A percentile compares a stretch with the other conserved stretches of the same genome.
Conservation (phyloP, 371 early-diverging fungal genomes). For the Mucor indicus region DNA sequence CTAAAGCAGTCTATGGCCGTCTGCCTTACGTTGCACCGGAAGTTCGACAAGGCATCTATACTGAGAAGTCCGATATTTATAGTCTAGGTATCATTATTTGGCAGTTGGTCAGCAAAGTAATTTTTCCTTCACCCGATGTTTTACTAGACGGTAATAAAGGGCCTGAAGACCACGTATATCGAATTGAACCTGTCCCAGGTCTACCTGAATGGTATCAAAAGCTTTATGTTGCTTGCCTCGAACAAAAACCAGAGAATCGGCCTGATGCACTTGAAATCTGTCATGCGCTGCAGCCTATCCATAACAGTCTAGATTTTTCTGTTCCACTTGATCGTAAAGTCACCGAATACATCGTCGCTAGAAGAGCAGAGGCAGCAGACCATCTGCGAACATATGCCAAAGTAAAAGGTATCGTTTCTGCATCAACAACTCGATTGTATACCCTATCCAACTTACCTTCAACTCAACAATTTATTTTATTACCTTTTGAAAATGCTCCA, state of each 20-base stretch:
- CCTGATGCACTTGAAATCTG: slow-evolving; percentile 36
- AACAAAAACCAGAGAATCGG: slow-evolving; percentile 40
- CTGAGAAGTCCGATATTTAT: slow-evolving; percentile 48
- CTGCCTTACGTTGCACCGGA: slow-evolving; percentile 51
- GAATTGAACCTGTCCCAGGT: slow-evolving; percentile 39
- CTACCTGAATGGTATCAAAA: slow-evolving; percentile 43
- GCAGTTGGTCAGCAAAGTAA: slow-evolving; percentile 49
- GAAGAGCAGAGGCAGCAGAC: slow-evolving; percentile 40
- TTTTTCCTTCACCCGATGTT: slow-evolving; percentile 47
- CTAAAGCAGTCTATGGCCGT: slow-evolving; percentile 46
- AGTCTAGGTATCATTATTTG: slow-evolving; percentile 46
- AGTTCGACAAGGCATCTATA: slow-evolving; percentile 40
- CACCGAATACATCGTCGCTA: slow-evolving; percentile 38
- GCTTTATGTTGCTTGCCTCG: slow-evolving; percentile 35
- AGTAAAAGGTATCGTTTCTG: slow-evolving; percentile 30
- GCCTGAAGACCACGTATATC: slow-evolving; percentile 34
- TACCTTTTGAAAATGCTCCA: slow-evolving; percentile 25
- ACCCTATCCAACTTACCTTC: slow-evolving; percentile 38
- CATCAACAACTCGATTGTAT: slow-evolving; percentile 40
- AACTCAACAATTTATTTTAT: slow-evolving; percentile 21
- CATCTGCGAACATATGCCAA: slow-evolving; percentile 38
- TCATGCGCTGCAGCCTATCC: slow-evolving; percentile 31
- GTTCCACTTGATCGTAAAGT: slow-evolving; percentile 34
- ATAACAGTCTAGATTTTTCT: slow-evolving; percentile 30
- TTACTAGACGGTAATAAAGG: slow-evolving; percentile 17